phyloP scores from a whole-genome alignment of 2,329 filamentous ascomycete genomes.

The Penicillium sp. region DNA sequence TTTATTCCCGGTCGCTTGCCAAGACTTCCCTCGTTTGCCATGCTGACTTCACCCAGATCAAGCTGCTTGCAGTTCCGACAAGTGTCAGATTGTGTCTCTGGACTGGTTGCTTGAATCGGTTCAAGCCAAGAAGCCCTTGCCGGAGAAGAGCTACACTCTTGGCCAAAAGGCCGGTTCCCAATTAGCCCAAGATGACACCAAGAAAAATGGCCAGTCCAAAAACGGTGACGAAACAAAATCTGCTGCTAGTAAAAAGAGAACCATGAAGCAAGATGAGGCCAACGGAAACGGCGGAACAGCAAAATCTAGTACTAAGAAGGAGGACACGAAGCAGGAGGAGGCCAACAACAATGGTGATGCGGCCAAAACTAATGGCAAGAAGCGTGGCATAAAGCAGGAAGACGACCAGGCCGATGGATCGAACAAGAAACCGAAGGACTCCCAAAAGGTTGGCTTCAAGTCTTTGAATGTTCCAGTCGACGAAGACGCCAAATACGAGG shows the following conservation, averaged over 20 bases:
- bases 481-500: constrained; percentile 43
- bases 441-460: constrained; percentile 50
- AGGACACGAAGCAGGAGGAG: no score
- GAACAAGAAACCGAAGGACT: constrained; percentile 48
- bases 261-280: background rate
- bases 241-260: no score
- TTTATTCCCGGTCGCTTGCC: background rate
- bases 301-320: no score
- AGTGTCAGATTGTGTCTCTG: constrained; percentile 61
- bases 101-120: constrained; percentile 67
- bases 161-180: constrained; percentile 8
- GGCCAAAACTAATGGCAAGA: constrained; percentile 24
- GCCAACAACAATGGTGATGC: constrained; percentile 23
- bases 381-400: constrained; percentile 21
- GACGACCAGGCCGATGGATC: constrained; percentile 12
- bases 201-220: constrained; percentile 24
- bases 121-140: constrained; percentile 44
- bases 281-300: no score
- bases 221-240: constrained; percentile 28
- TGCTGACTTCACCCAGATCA: constrained; percentile 27
- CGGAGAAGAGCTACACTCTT: constrained; percentile 45
- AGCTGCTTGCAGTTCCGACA: constrained; percentile 53
- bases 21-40: background rate
- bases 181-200: constrained; percentile 15
- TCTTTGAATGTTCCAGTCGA: constrained; percentile 53